Evolutionary conservation across 768 basidiomycete genomes (phyloP).

Genomic region (Suillus cothurnatus): DNA sequence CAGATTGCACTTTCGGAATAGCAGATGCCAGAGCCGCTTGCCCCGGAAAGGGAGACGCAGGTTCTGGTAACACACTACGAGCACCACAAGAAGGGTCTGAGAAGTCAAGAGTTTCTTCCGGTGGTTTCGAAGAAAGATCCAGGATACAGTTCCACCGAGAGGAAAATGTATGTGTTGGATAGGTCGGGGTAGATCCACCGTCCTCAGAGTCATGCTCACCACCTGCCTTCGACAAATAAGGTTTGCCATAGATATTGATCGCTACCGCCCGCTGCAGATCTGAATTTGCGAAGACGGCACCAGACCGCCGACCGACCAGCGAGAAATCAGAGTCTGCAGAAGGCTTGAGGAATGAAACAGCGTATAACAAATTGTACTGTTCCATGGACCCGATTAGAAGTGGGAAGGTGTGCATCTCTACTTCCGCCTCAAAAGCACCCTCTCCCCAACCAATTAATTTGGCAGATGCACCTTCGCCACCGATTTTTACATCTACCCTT

Average conservation of each 20-base stretch:
- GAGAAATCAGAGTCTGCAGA: slow-evolving; percentile 55
- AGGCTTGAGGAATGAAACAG: slow-evolving; percentile 77
- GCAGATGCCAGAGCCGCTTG: slow-evolving; percentile 26
- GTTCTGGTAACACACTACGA: slow-evolving; percentile 63
- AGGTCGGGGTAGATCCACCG: slow-evolving; percentile 32
- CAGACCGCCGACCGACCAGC: slow-evolving; percentile 33
- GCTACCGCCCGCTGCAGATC: slow-evolving; percentile 77
- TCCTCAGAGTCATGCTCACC: slow-evolving; percentile 16
- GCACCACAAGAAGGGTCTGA: slow-evolving; percentile 17
- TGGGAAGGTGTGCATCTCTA: slow-evolving; percentile 61
- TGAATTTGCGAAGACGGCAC: slow-evolving; percentile 31
- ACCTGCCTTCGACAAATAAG: slow-evolving; percentile 44
- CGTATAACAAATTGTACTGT: slow-evolving; percentile 88
- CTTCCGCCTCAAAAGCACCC: slow-evolving; percentile 32
- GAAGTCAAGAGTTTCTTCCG: slow-evolving; percentile 22
- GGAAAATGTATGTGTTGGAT: slow-evolving; percentile 75
- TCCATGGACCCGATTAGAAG: slow-evolving; percentile 69
- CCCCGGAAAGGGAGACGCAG: slow-evolving; percentile 77
- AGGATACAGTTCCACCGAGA: slow-evolving; percentile 92
- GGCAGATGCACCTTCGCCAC: slow-evolving; percentile 63
- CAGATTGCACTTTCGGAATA: slow-evolving; percentile 28
- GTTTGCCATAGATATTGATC: slow-evolving; percentile 78
- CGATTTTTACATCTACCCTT: slow-evolving; percentile 71
- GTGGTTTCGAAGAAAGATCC: slow-evolving; percentile 56
- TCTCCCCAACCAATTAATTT: slow-evolving; percentile 54